A percentile compares a stretch with the other conserved stretches of the same genome.
Evolutionary conservation across 1,284 basidiomycete species (phyloP).

Genomic region (Abortiporus biennis): DNA sequence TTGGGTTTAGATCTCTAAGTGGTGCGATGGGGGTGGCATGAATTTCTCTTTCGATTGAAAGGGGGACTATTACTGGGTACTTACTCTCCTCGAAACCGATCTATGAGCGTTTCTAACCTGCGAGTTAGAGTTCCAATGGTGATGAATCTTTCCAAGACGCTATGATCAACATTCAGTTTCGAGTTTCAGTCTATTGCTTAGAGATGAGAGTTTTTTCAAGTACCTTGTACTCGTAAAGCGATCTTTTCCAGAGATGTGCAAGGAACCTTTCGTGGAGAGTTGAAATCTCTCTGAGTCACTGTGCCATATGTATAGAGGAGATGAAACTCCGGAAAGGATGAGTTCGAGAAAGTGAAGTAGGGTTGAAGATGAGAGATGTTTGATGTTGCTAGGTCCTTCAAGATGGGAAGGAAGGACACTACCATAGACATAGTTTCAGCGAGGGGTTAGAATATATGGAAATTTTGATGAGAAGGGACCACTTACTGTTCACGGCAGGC

Average conservation of each 20-base stretch:
- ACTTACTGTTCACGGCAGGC: neutral
- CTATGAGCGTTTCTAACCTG: neutral
- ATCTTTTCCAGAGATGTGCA: conserved; percentile 50
- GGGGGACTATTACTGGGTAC: too few species aligned
- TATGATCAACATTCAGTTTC: too few species aligned
- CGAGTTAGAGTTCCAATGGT: neutral
- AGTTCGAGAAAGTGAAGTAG: conserved; percentile 46
- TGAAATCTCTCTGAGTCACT: conserved; percentile 28
- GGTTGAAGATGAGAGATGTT: conserved; percentile 39
- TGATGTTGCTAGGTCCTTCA: conserved; percentile 28
- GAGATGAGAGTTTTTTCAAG: conserved; percentile 11
- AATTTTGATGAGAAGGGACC: neutral
- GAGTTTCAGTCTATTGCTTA: too few species aligned
- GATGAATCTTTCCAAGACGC: neutral
- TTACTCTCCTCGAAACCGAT: neutral
- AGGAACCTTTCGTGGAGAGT: conserved; percentile 23
- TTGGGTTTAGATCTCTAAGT: neutral
- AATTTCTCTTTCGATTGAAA: too few species aligned
- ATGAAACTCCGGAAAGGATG: conserved; percentile 59
- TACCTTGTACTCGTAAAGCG: conserved; percentile 51
- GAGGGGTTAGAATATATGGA: too few species aligned
- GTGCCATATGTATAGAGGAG: conserved; percentile 59
- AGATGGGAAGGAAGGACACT: conserved; percentile 38
- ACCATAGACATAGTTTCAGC: too few species aligned
- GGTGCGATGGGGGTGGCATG: too few species aligned